Base-by-base conservation (phyloP, 2,329 filamentous ascomycete species). In the Neofusicoccum umdonicola region DNA sequence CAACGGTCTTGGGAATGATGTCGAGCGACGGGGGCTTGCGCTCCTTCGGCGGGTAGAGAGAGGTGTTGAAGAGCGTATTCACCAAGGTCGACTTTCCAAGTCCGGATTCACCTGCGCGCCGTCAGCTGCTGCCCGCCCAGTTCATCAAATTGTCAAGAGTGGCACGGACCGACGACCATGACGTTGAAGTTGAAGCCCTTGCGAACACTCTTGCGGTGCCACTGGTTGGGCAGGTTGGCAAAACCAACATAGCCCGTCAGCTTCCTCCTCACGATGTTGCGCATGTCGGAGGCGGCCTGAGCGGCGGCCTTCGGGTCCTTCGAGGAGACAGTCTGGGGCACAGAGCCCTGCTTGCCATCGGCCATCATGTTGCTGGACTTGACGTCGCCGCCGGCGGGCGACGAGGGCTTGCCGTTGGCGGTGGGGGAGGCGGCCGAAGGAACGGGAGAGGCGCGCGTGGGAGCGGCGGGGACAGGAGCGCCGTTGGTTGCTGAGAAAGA, bases 181-280 rank as follows among this genome's bases (percentile, higher is more conserved):
- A 99, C 95, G 79, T 99, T 99, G 87, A 99, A 99, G 87, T 98
- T 99, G 88, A 99, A 99, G 68, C 95, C 95, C 83, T 99, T 99
- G 78, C 95, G 92, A 75, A 99, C 95, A 88, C 93, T 97, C 90
- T 99, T 99, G 81, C 95, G 94, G 85, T 99, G 95, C 95, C 95
- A 99, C 83, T 99, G 95, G 84, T 99, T 99, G 69, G 95, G 95
- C 77, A 99, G 83, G 80, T 99, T 99, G 80, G 95, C 95, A 77
- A 99, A 99, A 70, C 95, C 95, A 75, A 99, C 95, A 75, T 98
- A 99, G 76, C 95, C 95, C 58, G 95, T 98, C 77, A 99, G 85
- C 86, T 99, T 99, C 81, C 95, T 88, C 81, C 95, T 92, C 74
- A 99, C 94, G 79, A 99, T 96, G 85, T 99, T 98, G 81, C 89